phyloP scores from a whole-genome alignment of 2,329 filamentous ascomycete genomes.

The Diaporthe aspalathi region DNA sequence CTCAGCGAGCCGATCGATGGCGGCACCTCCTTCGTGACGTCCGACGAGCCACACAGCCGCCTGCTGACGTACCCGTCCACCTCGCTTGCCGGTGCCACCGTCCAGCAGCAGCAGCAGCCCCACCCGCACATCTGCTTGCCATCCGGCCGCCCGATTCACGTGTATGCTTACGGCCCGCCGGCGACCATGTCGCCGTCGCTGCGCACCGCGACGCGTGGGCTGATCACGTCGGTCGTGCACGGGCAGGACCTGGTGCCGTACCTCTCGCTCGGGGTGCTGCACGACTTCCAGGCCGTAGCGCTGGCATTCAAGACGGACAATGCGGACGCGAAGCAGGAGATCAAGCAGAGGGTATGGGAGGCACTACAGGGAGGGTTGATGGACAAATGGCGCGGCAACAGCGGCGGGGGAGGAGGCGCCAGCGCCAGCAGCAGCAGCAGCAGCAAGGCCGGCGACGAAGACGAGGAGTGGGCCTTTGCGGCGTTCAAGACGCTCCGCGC shows the following conservation, averaged over 20 bases:
- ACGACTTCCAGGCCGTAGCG: constrained; percentile 79
- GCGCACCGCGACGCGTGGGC: constrained; percentile 75
- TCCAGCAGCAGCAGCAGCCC: constrained; percentile 35
- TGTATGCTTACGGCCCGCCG: constrained; percentile 82
- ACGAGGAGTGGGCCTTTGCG: constrained; percentile 77
- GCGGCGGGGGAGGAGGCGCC: constrained; percentile 50
- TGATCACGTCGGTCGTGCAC: constrained; percentile 81
- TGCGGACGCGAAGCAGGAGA: constrained; percentile 73
- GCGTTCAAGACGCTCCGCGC: constrained; percentile 74
- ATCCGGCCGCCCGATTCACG: constrained; percentile 77
- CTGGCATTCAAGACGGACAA: constrained; percentile 80
- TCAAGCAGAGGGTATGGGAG: constrained; percentile 74
- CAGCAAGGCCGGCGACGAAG: constrained; percentile 53
- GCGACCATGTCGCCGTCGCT: constrained; percentile 78
- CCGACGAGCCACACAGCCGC: constrained; percentile 59
- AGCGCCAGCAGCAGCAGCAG: constrained; percentile 43
- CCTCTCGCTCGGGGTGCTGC: constrained; percentile 77
- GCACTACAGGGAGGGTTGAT: constrained; percentile 71
- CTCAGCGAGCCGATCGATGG: constrained; percentile 71
- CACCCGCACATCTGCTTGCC: constrained; percentile 63
- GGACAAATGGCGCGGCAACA: constrained; percentile 72
- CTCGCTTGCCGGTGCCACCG: constrained; percentile 36
- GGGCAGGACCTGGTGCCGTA: constrained; percentile 80
- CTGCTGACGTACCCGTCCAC: constrained; percentile 46
- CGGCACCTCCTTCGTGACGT: constrained; percentile 72